Conservation (phyloP, 257 asterid genomes). For the Plantago elongata region DNA sequence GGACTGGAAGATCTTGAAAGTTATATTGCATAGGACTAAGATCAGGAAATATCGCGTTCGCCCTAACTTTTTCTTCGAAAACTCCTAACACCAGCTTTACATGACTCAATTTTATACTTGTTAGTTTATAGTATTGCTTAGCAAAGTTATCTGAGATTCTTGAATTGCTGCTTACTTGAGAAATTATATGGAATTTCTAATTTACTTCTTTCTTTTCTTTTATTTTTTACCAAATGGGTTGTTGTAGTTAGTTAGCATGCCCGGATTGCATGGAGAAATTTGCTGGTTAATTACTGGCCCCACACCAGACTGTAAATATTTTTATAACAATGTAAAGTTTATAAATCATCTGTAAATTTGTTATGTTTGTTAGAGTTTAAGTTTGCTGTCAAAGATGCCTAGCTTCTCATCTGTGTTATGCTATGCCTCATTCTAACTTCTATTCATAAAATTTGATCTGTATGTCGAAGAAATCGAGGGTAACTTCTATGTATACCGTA, state of each 20-base stretch:
- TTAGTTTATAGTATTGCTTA: conserved; percentile 1
- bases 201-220: neutral
- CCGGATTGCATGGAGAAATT: conserved; percentile 57
- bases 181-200: neutral
- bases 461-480: too few species aligned
- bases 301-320: conserved; percentile 23
- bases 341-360: neutral
- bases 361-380: conserved; percentile 1
- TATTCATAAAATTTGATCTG: too few species aligned
- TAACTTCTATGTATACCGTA: too few species aligned
- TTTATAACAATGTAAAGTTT: too few species aligned
- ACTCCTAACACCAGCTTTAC: conserved; percentile 33
- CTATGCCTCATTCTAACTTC: too few species aligned
- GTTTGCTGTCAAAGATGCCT: neutral
- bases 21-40: neutral
- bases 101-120: conserved; percentile 25
- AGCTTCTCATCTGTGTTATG: too few species aligned
- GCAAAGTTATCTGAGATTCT: conserved; percentile 10
- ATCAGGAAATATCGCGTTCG: neutral
- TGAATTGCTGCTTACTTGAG: conserved; percentile 1
- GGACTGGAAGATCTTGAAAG: neutral
- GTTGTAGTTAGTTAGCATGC: conserved; percentile 46
- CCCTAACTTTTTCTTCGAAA: neutral
- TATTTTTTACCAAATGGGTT: conserved; percentile 5
- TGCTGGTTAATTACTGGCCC: conserved; percentile 33